Percentiles rank a stretch among this genome's conserved stretches.
These are phyloP conservation scores for Laguncularia racemosa DNA, from an alignment of 345 rosid species.

Conservation along the genomic window DNA sequence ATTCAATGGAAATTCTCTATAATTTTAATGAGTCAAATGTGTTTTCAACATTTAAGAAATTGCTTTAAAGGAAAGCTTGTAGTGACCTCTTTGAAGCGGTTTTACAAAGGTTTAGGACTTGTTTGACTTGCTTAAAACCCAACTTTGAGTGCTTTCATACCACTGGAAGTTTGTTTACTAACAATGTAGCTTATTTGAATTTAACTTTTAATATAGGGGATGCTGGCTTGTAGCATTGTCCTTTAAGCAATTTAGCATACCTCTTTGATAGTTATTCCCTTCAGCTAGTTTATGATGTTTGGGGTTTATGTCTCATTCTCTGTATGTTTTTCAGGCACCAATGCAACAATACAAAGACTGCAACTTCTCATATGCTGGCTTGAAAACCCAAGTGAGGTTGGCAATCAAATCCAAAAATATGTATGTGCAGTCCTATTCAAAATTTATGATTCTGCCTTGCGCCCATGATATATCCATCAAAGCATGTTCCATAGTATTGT, in stretches of 20 bases:
- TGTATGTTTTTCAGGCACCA: slow-evolving; percentile 41
- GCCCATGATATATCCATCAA: too few relatives aligned
- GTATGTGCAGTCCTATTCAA: slow-evolving; percentile 23
- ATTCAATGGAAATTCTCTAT: too few relatives aligned
- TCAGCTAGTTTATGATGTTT: not conserved
- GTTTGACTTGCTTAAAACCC: not conserved
- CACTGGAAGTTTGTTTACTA: too few relatives aligned
- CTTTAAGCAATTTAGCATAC: too few relatives aligned
- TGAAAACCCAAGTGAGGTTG: slow-evolving; percentile 91
- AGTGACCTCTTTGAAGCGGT: not conserved
- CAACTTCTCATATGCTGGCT: slow-evolving; percentile 92
- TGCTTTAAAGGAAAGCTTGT: too few relatives aligned
- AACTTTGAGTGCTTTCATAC: too few relatives aligned
- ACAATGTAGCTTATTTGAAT: too few relatives aligned
- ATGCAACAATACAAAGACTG: slow-evolving; percentile 90
- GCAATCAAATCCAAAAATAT: slow-evolving; percentile 83
- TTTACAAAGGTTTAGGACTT: not conserved
- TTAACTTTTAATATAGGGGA: too few relatives aligned
- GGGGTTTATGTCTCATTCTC: not conserved
- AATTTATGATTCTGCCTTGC: too few relatives aligned
- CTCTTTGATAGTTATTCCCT: not conserved
- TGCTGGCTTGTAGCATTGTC: too few relatives aligned
- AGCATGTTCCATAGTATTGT: too few relatives aligned
- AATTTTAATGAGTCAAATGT: too few relatives aligned
- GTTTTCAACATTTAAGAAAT: slow-evolving; percentile 1